Percentiles rank a stretch among this genome's conserved stretches.
Conservation (phyloP, 2,329 filamentous ascomycete species). For the Hypoxylon sp. region DNA sequence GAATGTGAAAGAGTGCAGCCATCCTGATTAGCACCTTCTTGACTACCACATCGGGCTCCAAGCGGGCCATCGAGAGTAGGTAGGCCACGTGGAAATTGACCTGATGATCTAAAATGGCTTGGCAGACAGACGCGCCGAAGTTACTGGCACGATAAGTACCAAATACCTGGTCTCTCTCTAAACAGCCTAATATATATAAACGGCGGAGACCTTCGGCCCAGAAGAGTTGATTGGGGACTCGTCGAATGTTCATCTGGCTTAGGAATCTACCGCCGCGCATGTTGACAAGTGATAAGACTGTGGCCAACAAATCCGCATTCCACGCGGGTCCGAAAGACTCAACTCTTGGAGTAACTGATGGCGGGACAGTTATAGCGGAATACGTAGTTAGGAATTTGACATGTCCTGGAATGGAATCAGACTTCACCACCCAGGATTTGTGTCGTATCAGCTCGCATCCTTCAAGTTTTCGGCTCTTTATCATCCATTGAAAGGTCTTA, state of each 20-base stretch:
- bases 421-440: not conserved
- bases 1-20: not conserved
- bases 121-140: not conserved
- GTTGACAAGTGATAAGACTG: not conserved
- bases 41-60: not conserved
- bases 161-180: not conserved
- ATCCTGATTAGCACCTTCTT: not conserved
- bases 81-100: not conserved
- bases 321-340: not conserved
- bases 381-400: not conserved
- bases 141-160: not conserved
- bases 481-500: not conserved
- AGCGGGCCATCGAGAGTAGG: not conserved
- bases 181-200: not conserved
- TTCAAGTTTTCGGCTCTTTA: not conserved
- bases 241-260: not conserved
- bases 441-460: not conserved
- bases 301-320: not conserved
- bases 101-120: not conserved
- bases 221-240: not conserved
- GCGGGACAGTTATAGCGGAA: not conserved
- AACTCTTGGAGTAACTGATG: not conserved
- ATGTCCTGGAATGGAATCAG: not conserved
- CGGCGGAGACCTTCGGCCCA: not conserved
- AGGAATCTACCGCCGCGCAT: not conserved